These are phyloP conservation scores for Lepidium sativum DNA, from an alignment of 345 rosid genomes.

Conservation along the genomic window DNA sequence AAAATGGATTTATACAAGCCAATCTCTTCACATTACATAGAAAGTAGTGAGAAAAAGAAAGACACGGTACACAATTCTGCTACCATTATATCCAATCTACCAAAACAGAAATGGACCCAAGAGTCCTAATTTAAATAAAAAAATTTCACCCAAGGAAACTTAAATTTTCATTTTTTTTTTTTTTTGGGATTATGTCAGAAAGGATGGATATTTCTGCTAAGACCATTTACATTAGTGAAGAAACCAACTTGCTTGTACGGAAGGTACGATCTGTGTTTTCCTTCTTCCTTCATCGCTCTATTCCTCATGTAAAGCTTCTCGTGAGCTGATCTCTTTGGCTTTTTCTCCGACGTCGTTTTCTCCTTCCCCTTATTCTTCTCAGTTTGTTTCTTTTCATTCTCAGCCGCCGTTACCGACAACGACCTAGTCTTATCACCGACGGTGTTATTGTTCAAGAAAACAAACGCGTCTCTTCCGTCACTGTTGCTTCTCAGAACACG, in stretches of 20 bases:
- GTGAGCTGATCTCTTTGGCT: conserved; percentile 30
- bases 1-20: conserved; percentile 7
- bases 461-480: conserved; percentile 57
- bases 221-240: conserved; percentile 52
- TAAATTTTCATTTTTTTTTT: background rate
- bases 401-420: background rate
- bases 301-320: conserved; percentile 46
- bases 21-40: conserved; percentile 9
- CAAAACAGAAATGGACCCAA: conserved; percentile 21
- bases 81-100: conserved; percentile 6
- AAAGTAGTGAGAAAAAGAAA: background rate
- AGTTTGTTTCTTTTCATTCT: background rate
- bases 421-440: background rate
- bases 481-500: conserved; percentile 37
- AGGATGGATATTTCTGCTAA: conserved; percentile 69
- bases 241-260: conserved; percentile 66
- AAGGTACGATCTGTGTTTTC: conserved; percentile 51
- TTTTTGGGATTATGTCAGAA: conserved; percentile 17
- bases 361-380: conserved; percentile 10
- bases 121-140: background rate
- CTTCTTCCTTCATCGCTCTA: conserved; percentile 39
- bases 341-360: conserved; percentile 21
- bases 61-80: conserved; percentile 4
- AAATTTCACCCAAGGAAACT: background rate
- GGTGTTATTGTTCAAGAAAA: conserved; percentile 28